phyloP scores from a whole-genome alignment of 2,329 filamentous ascomycete species.

The Ceratocystis variospora region DNA sequence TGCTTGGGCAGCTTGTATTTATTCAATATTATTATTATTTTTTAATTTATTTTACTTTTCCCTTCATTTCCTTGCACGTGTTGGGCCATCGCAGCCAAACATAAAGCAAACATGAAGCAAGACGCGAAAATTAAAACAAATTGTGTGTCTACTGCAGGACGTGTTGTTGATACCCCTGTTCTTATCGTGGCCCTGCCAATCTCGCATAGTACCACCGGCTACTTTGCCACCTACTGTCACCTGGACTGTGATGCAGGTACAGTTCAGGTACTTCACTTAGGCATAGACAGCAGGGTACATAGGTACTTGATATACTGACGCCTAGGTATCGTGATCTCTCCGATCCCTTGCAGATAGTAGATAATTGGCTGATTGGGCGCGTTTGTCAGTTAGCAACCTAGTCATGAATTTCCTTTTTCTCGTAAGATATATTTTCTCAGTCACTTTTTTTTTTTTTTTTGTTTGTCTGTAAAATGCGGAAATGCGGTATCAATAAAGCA shows the following conservation, averaged over 20 bases:
- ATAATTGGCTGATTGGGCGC: not conserved
- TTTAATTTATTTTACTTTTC: not conserved
- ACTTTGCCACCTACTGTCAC: slow-evolving; percentile 16
- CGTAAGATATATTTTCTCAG: no score
- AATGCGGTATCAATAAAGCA: no score
- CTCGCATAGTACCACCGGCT: slow-evolving; percentile 16
- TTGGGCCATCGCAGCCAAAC: not conserved
- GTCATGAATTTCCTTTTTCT: no score
- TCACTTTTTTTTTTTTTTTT: not conserved
- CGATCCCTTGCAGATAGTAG: not conserved
- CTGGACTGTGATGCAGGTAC: slow-evolving; percentile 17
- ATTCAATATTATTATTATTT: not conserved
- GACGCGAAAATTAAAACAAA: not conserved
- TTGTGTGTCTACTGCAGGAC: not conserved
- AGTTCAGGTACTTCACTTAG: not conserved
- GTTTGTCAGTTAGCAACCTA: not conserved
- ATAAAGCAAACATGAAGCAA: not conserved
- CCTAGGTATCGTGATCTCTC: not conserved
- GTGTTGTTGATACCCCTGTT: not conserved
- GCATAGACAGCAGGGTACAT: no score
- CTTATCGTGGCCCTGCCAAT: slow-evolving; percentile 15
- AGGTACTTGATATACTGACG: no score
- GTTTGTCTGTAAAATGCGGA: not conserved
- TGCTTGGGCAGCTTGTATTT: not conserved
- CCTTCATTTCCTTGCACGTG: not conserved